Evolutionary conservation across 441 rosid genomes (phyloP).

Genomic region (Manihot esculenta): DNA sequence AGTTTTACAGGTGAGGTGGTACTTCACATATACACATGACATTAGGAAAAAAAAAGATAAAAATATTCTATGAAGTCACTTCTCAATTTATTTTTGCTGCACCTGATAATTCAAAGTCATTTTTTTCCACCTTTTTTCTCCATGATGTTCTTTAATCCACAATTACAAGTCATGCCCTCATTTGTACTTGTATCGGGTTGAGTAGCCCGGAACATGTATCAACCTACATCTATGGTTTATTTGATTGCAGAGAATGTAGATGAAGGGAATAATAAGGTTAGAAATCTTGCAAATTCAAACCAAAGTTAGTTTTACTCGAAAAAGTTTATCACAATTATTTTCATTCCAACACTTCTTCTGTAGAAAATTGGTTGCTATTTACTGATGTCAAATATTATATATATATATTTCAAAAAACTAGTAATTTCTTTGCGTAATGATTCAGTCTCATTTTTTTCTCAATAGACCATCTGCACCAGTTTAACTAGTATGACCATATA

Average conservation of each 20-base stretch:
- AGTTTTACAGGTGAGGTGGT: conserved; percentile 57
- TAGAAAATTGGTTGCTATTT: not conserved
- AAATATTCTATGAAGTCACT: not conserved
- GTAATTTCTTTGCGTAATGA: not conserved
- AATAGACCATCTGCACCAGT: not conserved
- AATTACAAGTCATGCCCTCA: not conserved
- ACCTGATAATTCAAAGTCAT: not conserved
- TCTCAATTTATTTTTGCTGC: not conserved
- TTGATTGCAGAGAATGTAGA: not conserved
- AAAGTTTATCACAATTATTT: not conserved
- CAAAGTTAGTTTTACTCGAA: not conserved
- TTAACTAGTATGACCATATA: not conserved
- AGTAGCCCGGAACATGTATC: not conserved
- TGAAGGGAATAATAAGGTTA: not conserved
- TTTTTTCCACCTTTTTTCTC: too few species aligned
- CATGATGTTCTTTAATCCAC: not conserved
- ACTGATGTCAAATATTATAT: not conserved
- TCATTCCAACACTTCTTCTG: not conserved
- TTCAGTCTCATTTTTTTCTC: not conserved
- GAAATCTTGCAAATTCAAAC: not conserved
- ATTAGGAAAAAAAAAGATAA: not conserved
- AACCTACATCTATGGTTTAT: not conserved
- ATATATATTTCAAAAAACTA: not conserved
- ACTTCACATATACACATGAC: not conserved
- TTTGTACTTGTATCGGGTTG: not conserved